Conservation (phyloP, 2,329 filamentous ascomycete genomes). For the Sphaerostilbella broomeana region DNA sequence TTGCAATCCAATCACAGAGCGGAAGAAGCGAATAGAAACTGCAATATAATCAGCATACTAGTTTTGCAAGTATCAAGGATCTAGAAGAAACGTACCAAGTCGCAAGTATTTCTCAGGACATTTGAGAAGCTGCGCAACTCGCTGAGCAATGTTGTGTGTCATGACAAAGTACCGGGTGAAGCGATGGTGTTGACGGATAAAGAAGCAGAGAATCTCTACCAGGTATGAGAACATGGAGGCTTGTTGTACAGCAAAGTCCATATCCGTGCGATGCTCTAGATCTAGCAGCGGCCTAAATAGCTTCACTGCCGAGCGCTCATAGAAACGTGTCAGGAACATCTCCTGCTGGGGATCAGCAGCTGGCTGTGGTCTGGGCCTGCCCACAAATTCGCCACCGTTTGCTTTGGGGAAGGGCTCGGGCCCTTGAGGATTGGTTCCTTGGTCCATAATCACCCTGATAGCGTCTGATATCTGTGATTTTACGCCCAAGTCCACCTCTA, state of each 20-base stretch:
- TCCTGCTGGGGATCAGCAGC: slow-evolving; percentile 68
- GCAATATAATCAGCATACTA: no score
- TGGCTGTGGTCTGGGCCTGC: slow-evolving; percentile 51
- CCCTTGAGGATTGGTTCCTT: slow-evolving; percentile 38
- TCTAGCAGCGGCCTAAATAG: slow-evolving; percentile 83
- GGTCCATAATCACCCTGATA: slow-evolving; percentile 88
- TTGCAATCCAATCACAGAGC: slow-evolving; percentile 74
- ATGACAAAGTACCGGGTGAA: slow-evolving; percentile 85
- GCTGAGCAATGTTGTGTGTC: slow-evolving; percentile 66
- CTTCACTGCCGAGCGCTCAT: slow-evolving; percentile 76
- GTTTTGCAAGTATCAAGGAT: no score
- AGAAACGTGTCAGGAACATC: slow-evolving; percentile 79
- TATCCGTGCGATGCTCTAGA: slow-evolving; percentile 61
- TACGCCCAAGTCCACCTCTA: slow-evolving; percentile 88
- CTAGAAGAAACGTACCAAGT: slow-evolving; percentile 54
- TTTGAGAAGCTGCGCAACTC: slow-evolving; percentile 74
- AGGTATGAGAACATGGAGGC: slow-evolving; percentile 87
- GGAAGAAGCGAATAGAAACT: slow-evolving; percentile 92
- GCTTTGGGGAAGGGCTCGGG: slow-evolving; percentile 55
- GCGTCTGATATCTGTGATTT: slow-evolving; percentile 95
- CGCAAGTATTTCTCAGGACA: slow-evolving; percentile 89
- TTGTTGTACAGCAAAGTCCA: slow-evolving; percentile 71
- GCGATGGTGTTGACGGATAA: slow-evolving; percentile 80
- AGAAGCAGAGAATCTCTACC: slow-evolving; percentile 89
- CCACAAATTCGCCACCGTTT: slow-evolving; percentile 58